Evolutionary conservation across 257 asterid genomes (phyloP).

Genomic region (Galeopsis tetrahit): DNA sequence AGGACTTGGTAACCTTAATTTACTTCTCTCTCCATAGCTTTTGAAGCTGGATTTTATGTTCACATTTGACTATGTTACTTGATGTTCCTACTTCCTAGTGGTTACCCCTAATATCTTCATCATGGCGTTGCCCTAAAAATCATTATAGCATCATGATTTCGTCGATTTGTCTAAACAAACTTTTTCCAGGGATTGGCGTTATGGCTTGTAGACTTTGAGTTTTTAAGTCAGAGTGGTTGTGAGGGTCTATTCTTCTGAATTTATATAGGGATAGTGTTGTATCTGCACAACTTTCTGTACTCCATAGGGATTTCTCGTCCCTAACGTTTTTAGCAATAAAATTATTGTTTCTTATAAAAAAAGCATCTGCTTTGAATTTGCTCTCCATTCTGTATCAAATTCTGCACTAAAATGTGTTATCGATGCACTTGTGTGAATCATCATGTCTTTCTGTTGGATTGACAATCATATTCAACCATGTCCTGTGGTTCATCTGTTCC

Average conservation of each 20-base stretch:
- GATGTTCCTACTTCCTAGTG: neutral
- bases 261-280: too few relatives aligned
- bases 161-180: too few relatives aligned
- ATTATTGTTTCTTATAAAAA: too few relatives aligned
- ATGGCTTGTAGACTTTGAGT: too few relatives aligned
- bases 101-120: constrained; percentile 8
- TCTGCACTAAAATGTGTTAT: constrained; percentile 14
- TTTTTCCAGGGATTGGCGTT: too few relatives aligned
- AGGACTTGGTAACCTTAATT: constrained; percentile 61
- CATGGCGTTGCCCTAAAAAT: neutral
- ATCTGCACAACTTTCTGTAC: too few relatives aligned
- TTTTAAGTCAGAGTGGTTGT: too few relatives aligned
- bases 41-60: constrained; percentile 9
- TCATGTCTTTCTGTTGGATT: constrained; percentile 26
- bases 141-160: neutral
- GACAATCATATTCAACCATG: neutral
- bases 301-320: too few relatives aligned
- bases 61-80: constrained; percentile 7
- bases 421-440: constrained; percentile 11
- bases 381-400: neutral
- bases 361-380: neutral
- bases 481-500: constrained; percentile 3
- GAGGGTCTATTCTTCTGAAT: too few relatives aligned
- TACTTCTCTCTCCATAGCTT: constrained; percentile 10
- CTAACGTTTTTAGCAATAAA: too few relatives aligned